A percentile compares a stretch with the other conserved stretches of the same genome.
Evolutionary conservation across 1,139 yeast species (phyloP).

Genomic region (Taphrina confusa): DNA sequence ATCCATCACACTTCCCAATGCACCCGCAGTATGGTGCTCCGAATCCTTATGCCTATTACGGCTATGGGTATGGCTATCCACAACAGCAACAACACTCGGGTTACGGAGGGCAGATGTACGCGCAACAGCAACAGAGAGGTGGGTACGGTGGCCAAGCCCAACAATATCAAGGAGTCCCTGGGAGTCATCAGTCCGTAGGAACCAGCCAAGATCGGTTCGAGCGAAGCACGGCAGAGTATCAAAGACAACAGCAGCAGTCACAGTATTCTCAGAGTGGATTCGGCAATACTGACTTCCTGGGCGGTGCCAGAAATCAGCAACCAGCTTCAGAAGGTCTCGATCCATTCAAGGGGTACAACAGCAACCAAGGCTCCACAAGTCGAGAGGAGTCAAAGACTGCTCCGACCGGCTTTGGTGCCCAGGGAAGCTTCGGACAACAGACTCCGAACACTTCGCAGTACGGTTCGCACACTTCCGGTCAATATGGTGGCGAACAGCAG

Average conservation of each 20-base stretch:
- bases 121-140: slow-evolving; percentile 21
- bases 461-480: slow-evolving; percentile 6
- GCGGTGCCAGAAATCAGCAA: slow-evolving; percentile 24
- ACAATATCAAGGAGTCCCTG: slow-evolving; percentile 18
- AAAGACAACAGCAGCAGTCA: slow-evolving; percentile 21
- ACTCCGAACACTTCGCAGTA: slow-evolving; percentile 2
- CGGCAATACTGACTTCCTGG: slow-evolving; percentile 21
- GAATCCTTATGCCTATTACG: slow-evolving; percentile 34
- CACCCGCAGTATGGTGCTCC: slow-evolving; percentile 31
- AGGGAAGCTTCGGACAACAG: slow-evolving; percentile 1
- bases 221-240: slow-evolving; percentile 32
- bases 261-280: slow-evolving; percentile 15
- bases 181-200: slow-evolving; percentile 17
- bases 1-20: slow-evolving; percentile 18
- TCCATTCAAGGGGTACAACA: slow-evolving; percentile 31
- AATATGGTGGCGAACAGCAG: slow-evolving; percentile 5
- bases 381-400: slow-evolving; percentile 22
- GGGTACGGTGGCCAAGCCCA: background rate
- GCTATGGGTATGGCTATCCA: slow-evolving; percentile 32
- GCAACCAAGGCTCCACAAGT: slow-evolving; percentile 4
- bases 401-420: slow-evolving; percentile 10
- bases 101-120: slow-evolving; percentile 28
- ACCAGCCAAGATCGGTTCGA: slow-evolving; percentile 33
- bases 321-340: slow-evolving; percentile 4
- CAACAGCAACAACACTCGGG: slow-evolving; percentile 27